phyloP scores from a whole-genome alignment of 768 basidiomycete species.

The Crepidotus variabilis region DNA sequence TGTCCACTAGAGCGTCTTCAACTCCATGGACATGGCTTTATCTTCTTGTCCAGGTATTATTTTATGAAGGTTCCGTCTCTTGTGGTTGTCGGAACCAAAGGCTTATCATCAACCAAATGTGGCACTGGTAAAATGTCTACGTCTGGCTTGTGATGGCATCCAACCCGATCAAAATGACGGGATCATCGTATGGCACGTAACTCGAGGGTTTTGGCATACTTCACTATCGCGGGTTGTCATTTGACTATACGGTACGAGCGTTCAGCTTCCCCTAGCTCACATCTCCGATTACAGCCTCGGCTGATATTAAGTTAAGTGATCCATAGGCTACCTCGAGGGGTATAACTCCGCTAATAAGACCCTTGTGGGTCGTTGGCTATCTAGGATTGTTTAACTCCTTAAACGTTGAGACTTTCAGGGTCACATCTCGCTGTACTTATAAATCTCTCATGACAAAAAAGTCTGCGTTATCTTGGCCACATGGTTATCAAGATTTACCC shows the following conservation, averaged over 20 bases:
- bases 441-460: background rate
- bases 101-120: too few species aligned
- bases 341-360: background rate
- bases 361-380: background rate
- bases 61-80: too few species aligned
- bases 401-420: background rate
- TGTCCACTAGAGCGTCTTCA: too few species aligned
- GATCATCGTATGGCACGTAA: too few species aligned
- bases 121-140: too few species aligned
- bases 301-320: background rate
- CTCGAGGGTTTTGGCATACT: too few species aligned
- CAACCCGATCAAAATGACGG: too few species aligned
- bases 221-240: background rate
- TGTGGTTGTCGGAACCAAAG: too few species aligned
- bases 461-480: slow-evolving; percentile 15
- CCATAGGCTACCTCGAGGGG: background rate
- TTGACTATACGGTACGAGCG: background rate
- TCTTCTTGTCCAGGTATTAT: too few species aligned
- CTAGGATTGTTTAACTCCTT: background rate
- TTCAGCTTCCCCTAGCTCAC: background rate
- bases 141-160: too few species aligned
- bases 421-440: background rate
- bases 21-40: too few species aligned
- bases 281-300: background rate
- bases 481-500: slow-evolving; percentile 22